Conservation (phyloP, 495 filamentous ascomycete genomes). For the Darksidea phi region DNA sequence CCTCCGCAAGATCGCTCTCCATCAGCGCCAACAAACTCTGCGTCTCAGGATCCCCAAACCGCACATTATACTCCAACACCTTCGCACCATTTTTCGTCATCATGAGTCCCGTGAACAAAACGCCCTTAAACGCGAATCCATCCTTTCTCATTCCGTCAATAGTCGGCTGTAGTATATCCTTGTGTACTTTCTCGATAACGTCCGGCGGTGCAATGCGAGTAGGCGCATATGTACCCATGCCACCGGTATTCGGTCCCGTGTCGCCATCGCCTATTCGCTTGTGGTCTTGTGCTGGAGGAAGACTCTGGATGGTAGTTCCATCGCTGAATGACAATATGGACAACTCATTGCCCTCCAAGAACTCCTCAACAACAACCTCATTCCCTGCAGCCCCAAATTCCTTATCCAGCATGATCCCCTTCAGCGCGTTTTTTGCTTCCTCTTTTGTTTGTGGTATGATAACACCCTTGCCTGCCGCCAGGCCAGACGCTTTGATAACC, state of each 20-base stretch:
- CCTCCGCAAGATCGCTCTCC: slow-evolving; percentile 83
- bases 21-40: slow-evolving; percentile 87
- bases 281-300: slow-evolving; percentile 95
- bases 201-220: slow-evolving; percentile 76
- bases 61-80: slow-evolving; percentile 93
- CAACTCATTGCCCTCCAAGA: slow-evolving; percentile 85
- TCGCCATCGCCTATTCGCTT: slow-evolving; percentile 93
- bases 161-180: slow-evolving; percentile 82
- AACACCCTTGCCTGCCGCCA: slow-evolving; percentile 91
- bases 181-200: slow-evolving; percentile 73
- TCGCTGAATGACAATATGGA: slow-evolving; percentile 90
- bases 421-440: slow-evolving; percentile 77
- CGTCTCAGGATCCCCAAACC: slow-evolving; percentile 94
- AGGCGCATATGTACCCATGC: slow-evolving; percentile 92
- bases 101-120: slow-evolving; percentile 95
- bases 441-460: slow-evolving; percentile 77
- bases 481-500: slow-evolving; percentile 84
- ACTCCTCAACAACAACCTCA: slow-evolving; percentile 96
- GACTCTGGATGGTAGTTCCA: slow-evolving; percentile 75
- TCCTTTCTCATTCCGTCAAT: slow-evolving; percentile 85
- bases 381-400: slow-evolving; percentile 85
- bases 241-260: slow-evolving; percentile 89
- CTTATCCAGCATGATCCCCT: slow-evolving; percentile 84
- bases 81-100: slow-evolving; percentile 84
- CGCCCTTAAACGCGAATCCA: slow-evolving; percentile 73